Evolutionary conservation across 768 basidiomycete genomes (phyloP), one percentile per base, ranked within the genome.

Genomic region (Podaxis mareebaensis): DNA sequence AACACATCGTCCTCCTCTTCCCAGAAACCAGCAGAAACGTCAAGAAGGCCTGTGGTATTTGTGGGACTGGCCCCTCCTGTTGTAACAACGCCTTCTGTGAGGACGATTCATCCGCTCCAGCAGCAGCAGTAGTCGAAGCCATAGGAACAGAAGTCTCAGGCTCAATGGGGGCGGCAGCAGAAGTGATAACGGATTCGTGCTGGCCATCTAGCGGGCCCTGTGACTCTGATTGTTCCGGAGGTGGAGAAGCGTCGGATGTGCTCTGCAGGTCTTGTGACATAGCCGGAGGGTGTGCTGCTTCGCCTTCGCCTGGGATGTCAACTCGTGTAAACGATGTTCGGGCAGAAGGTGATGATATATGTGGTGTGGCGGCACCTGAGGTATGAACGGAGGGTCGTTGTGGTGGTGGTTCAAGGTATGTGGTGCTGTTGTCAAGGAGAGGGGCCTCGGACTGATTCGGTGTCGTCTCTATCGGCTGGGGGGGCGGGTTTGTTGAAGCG

Each of bases 1-100:
- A 93, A 0, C 82, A 76, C 84, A 92, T 90, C 0, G 86, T 85
- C 65, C 87, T 79, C 65, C 90, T 78, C 46, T 81, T 76, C 0
- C 91, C 90, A 0, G 89, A 86, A 28, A 92, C 83, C 55, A 92
- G 79, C 49, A 93, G 78, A 72, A 93, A 92, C 0, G 89, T 90
- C 48, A 93, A 69, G 26, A 82, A 81, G 2, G 84, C 82, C 72
- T 89, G 87, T 0, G 88, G 87, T 6, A 79, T 84, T 67, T 86
- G 87, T 3, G 88, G 89, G 1, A 86, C 75, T 17, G 62, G 63
- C 26, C 67, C 65, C 53, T 66, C 22, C 53, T 67, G 65, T 38
- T 65, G 67, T 53, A 60, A 53, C 12, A 53, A 60, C 20, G 52
- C 61, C 65, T 36, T 44, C 28, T 20, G 57, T 17, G 62, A 64